These are phyloP conservation scores for Lepidium campestre DNA, from an alignment of 441 rosid genomes.

Conservation along the genomic window DNA sequence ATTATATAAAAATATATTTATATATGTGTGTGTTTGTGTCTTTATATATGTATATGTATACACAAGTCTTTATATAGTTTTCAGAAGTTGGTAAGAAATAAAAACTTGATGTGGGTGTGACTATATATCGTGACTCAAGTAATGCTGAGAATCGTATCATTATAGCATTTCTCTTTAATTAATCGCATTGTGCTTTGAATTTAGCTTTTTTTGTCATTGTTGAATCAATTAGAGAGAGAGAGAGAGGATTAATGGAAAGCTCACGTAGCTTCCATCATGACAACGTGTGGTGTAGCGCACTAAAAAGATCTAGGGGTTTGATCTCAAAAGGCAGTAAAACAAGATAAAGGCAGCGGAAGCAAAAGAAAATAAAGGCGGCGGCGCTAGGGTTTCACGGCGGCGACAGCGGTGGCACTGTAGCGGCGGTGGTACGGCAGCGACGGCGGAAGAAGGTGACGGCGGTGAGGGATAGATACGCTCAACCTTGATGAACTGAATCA, in stretches of 20 bases:
- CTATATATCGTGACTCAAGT: slow-evolving; percentile 16
- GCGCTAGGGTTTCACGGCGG: too few relatives aligned
- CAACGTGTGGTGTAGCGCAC: too few relatives aligned
- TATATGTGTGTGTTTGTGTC: not conserved
- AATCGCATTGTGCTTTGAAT: slow-evolving; percentile 12
- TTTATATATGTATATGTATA: not conserved
- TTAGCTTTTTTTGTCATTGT: slow-evolving; percentile 8
- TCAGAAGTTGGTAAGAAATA: slow-evolving; percentile 11
- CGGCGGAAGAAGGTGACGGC: too few relatives aligned
- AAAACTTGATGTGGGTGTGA: slow-evolving; percentile 6
- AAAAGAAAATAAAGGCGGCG: too few relatives aligned
- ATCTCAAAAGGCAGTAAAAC: too few relatives aligned
- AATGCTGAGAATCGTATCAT: slow-evolving; percentile 26
- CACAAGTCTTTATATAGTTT: slow-evolving; percentile 17
- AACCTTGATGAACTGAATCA: too few relatives aligned
- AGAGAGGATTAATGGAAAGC: slow-evolving; percentile 20
- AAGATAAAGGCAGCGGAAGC: too few relatives aligned
- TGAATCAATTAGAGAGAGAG: slow-evolving; percentile 12
- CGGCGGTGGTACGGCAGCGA: too few relatives aligned
- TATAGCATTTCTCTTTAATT: slow-evolving; percentile 1
- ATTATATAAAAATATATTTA: not conserved
- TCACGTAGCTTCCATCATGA: slow-evolving; percentile 12
- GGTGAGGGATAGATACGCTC: too few relatives aligned
- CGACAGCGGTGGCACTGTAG: too few relatives aligned
- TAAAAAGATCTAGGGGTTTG: too few relatives aligned